Percentiles rank a stretch among this genome's conserved stretches.
These are phyloP conservation scores for Fusarium protoensiforme DNA, from an alignment of 2,329 filamentous ascomycete genomes.

Conservation along the genomic window DNA sequence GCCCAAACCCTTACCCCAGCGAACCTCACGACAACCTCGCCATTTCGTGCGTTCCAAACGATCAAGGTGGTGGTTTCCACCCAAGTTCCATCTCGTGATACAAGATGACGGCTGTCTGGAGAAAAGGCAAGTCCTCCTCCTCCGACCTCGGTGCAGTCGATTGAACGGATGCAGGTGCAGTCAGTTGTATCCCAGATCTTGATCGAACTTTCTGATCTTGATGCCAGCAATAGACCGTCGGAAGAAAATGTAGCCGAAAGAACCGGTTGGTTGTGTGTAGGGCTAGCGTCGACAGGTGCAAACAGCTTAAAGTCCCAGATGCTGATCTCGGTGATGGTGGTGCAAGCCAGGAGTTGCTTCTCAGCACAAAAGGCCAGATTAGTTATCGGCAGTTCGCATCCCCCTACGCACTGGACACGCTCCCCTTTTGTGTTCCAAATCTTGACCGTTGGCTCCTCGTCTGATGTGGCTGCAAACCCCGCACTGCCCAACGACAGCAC, in stretches of 20 bases:
- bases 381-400: fast-evolving
- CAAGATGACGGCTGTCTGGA: background rate
- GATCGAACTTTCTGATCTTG: background rate
- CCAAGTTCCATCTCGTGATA: fast-evolving
- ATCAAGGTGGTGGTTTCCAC: background rate
- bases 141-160: background rate
- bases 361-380: background rate
- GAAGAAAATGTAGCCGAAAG: background rate
- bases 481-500: background rate
- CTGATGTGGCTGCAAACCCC: background rate
- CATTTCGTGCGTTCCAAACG: background rate
- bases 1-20: too few relatives aligned
- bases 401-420: background rate
- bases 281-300: background rate
- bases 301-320: background rate
- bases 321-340: fast-evolving
- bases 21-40: too few relatives aligned
- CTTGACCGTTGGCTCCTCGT: background rate
- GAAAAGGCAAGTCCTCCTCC: background rate
- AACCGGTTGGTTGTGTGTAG: background rate
- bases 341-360: background rate
- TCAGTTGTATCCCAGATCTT: background rate
- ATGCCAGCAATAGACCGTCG: background rate
- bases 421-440: background rate
- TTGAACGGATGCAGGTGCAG: background rate